These are phyloP conservation scores for Hanseniaspora occidentalis DNA, from an alignment of 805 yeast genomes.

Conservation along the genomic window DNA sequence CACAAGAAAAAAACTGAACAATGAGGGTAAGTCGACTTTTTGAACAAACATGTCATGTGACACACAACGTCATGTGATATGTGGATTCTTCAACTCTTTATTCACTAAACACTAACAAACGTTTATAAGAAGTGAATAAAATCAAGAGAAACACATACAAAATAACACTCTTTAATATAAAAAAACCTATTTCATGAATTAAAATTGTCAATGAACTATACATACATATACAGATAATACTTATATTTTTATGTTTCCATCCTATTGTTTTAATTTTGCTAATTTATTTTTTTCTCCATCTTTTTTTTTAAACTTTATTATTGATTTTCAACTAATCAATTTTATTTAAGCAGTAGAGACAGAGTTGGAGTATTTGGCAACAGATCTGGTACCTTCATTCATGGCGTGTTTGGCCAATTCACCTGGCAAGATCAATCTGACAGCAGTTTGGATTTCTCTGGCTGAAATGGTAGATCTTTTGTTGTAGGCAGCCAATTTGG, in stretches of 20 bases:
- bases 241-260: not conserved
- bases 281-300: not conserved
- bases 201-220: not conserved
- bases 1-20: too few species aligned
- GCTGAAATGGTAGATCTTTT: conserved; percentile 96
- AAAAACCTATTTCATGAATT: not conserved
- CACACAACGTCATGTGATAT: too few species aligned
- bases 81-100: too few species aligned
- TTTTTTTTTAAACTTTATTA: not conserved
- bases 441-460: conserved; percentile 98
- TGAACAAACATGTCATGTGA: too few species aligned
- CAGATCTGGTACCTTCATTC: conserved; percentile 98
- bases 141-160: too few species aligned
- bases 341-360: not conserved
- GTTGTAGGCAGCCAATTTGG: conserved; percentile 97
- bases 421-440: conserved; percentile 95
- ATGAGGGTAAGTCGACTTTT: too few species aligned
- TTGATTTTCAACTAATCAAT: not conserved
- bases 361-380: conserved; percentile 67
- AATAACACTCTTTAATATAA: not conserved
- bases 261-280: not conserved
- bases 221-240: not conserved
- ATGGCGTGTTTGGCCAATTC: conserved; percentile 98
- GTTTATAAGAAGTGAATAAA: too few species aligned
- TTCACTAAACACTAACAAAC: too few species aligned